Base-by-base conservation (phyloP, 2,329 filamentous ascomycete species). In the Diaporthe sp. region DNA sequence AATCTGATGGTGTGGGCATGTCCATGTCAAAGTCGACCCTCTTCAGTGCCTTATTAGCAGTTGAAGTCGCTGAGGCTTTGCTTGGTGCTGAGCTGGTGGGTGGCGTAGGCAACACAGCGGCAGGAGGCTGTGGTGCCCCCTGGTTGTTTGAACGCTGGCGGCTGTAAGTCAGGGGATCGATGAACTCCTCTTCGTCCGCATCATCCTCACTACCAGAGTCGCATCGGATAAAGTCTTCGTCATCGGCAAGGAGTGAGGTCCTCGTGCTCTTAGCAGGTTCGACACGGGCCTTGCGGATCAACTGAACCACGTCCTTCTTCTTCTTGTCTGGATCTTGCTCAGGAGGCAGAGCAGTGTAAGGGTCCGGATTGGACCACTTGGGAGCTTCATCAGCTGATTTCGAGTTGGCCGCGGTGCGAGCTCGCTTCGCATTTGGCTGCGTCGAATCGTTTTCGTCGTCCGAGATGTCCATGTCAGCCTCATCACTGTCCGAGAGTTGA, bases 321-420 rank as follows among this genome's bases (percentile, higher is more conserved):
- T 97, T 97, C 28, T 90, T 89, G 52, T 90, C 77, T 19, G 73
- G 88, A 7, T 86, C 87, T 72, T 95, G 93, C 0, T 92, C 90
- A 9, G 95, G 95, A 12, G 96, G 96, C 13, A 98, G 87, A 2
- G 91, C 94, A 8, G 95, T 97, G 83, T 98, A 98, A 0, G 96
- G 95, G 82, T 98, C 96, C 4, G 96, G 96, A 79, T 98, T 98
- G 6, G 95, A 98, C 96, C 96, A 98, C 82, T 94, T 95, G 4
- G 95, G 95, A 7, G 82, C 83, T 19, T 86, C 84, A 72, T 87
- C 80, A n/a, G 84, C 81, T 12, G 22, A 19, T 12, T 82, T 82
- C 22, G 79, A 77, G 6, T 81, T 70, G 22, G 28, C 42, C 25
- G 30, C 42, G 19, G 71, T 75, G 42, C 86, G 85, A 3, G 81